A percentile compares a stretch with the other conserved stretches of the same genome.
Conservation (phyloP, 176 grass and related monocot species). For the Carex cristatella region DNA sequence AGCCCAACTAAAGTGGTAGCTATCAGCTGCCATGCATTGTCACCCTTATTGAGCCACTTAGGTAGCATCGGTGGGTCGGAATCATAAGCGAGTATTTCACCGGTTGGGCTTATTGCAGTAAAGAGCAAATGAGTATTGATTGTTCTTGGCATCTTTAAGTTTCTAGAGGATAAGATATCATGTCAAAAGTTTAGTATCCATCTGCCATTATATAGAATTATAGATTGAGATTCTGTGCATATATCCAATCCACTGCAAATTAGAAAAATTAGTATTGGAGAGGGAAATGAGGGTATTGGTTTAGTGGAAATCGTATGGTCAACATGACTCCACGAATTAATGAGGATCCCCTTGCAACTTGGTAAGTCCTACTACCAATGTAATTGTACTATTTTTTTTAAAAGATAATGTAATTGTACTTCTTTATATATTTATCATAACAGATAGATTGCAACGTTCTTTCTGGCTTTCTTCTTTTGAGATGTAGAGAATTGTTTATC, state of each 20-base stretch:
- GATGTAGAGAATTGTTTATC: neutral
- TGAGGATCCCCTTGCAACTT: neutral
- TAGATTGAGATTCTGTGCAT: neutral
- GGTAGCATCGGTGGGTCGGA: slow-evolving; percentile 32
- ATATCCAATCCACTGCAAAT: neutral
- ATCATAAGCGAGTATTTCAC: slow-evolving; percentile 31
- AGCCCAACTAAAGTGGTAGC: slow-evolving; percentile 69
- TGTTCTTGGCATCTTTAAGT: neutral
- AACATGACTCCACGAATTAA: neutral
- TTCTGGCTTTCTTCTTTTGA: neutral
- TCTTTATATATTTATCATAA: neutral
- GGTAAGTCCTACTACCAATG: neutral
- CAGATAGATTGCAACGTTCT: neutral
- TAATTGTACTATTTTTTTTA: neutral
- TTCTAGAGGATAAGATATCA: neutral
- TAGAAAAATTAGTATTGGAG: neutral
- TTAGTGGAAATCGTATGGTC: neutral
- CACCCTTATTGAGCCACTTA: slow-evolving; percentile 86
- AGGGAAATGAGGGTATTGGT: neutral
- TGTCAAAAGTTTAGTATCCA: neutral
- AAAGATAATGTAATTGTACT: neutral
- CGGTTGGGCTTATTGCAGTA: neutral
- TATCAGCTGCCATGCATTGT: slow-evolving; percentile 84
- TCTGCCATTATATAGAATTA: neutral
- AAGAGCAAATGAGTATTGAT: neutral